Base-by-base conservation (phyloP, 805 yeast genomes). In the Starmerella asiatica region DNA sequence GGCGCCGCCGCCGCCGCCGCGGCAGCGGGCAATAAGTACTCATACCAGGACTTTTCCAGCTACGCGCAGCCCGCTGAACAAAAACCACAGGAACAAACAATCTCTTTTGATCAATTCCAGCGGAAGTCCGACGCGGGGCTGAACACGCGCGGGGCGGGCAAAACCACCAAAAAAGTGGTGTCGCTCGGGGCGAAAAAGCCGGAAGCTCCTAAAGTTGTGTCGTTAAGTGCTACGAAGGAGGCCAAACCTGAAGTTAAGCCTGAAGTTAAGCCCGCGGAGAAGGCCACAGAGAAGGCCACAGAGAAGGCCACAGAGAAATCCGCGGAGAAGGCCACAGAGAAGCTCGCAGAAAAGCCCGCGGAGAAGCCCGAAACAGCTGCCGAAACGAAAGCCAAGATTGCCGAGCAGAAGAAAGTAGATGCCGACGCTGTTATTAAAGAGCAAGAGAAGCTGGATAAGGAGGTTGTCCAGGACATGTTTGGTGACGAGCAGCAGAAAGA, bases 391-490 rank as follows among this genome's bases (percentile, higher is more conserved):
- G 32, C 3, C 5, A 20, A 30, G 9, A 6, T 29, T 11, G 32
- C 33, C 36, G 39, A 30, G 9, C 23, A 30, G 3, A 21, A 19
- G 16, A 34, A 26, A 18, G 44, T 44, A n/a, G 50, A 42, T 17
- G 40, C 54, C 19, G 55, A 50, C 21, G 54, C 55, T 9, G 50
- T 52, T 8, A 36, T 42, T 8, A 48, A 46, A 38, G 54, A 51
- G 43, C 55, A 53, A 43, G 56, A 46, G 37, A 32, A 49, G 46
- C 50, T 56, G 33, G 59, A 88, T 59, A 81, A 81, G 56, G 91
- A 79, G 52, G 73, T 86, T 48, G 84, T 91, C 48, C 77, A 73
- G 43, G 98, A 93, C 55, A 65, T 91, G 81, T 91, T 83, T 57
- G 96, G 95, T 49, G 52, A 39, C 30, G 51, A 47, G 37, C 55